Conservation (phyloP, 2,329 filamentous ascomycete genomes). For the Monosporascus sp. region DNA sequence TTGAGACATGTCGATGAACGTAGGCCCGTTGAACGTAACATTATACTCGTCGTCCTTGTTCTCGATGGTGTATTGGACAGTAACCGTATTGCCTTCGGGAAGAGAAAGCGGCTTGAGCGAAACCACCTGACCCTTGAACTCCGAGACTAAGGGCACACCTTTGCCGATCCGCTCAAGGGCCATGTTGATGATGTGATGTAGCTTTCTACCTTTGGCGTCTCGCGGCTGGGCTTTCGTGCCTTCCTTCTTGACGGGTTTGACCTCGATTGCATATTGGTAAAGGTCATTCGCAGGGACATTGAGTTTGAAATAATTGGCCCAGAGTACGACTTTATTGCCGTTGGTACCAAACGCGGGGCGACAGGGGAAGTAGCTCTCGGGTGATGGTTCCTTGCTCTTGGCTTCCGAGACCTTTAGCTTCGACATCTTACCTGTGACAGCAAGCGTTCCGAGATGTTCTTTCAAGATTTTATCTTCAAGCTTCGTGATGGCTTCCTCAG, state of each 20-base stretch:
- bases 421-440: constrained; percentile 32
- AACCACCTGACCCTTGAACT: constrained; percentile 47
- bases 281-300: constrained; percentile 30
- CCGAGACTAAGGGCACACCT: constrained; percentile 35
- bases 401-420: constrained; percentile 24
- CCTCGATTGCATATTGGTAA: constrained; percentile 42
- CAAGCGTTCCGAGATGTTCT: constrained; percentile 17
- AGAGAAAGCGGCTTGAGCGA: constrained; percentile 33
- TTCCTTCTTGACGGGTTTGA: constrained; percentile 15
- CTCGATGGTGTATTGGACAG: constrained; percentile 30
- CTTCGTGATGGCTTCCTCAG: constrained; percentile 25
- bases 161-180: constrained; percentile 31
- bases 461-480: constrained; percentile 39
- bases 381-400: constrained; percentile 1
- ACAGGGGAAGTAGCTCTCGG: constrained; percentile 31
- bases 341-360: constrained; percentile 45
- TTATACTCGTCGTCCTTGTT: constrained; percentile 31
- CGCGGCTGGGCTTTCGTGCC: constrained; percentile 12
- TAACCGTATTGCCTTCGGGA: constrained; percentile 27
- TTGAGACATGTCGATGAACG: constrained; percentile 31
- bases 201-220: constrained; percentile 38
- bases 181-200: constrained; percentile 35
- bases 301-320: constrained; percentile 51
- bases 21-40: constrained; percentile 37
- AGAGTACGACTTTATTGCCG: constrained; percentile 39